Base-by-base conservation (phyloP, 257 asterid species). In the Solanum virginianum region DNA sequence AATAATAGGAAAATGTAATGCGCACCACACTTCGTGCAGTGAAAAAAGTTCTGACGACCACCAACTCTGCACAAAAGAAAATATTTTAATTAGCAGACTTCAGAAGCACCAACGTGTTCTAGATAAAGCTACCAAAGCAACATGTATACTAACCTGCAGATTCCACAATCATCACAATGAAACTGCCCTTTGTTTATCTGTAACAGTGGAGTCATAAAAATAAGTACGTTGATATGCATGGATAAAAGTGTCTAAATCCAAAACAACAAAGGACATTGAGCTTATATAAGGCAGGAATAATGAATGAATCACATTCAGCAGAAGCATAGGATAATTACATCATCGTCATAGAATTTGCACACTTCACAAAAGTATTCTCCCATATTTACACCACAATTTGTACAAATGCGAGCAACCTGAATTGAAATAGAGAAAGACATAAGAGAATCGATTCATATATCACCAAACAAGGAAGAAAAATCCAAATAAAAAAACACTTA, bases 151-250 rank as follows among this genome's bases (percentile, higher is more conserved):
- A 71, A 92, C 99, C 99, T 95, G 93, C 99, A 97, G 57, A 97
- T 91, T 36, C 99, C 99, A 87, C 99, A 97, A 88, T 94, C 98
- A 74, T 95, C 93, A 65, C 99, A 97, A 89, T 97, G 99, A 83
- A 94, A 97, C 80, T 93, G 97, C 47, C 91, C 97, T 90, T 95
- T 97, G 80, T 90, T 96, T 41, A 86, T 83, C 99, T 97, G 98
- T 85, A 90, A 20, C 74, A 47, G 59, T 74, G 20, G 17, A 80
- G 9, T 51, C 45, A 49, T 20, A 53, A 12, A 81, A 26, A 57
- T 66, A 66, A 87, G 84, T 36, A 54, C 43, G 18, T 45, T 57
- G 11, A 49, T 70, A 53, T 15, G 53, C 14, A 16, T 49, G 26
- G 1, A 39, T 53, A 24, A 26, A 53, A 77, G 15, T 26, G 60